Base-by-base conservation (phyloP, 495 filamentous ascomycete genomes). In the Cladorrhinum samala region DNA sequence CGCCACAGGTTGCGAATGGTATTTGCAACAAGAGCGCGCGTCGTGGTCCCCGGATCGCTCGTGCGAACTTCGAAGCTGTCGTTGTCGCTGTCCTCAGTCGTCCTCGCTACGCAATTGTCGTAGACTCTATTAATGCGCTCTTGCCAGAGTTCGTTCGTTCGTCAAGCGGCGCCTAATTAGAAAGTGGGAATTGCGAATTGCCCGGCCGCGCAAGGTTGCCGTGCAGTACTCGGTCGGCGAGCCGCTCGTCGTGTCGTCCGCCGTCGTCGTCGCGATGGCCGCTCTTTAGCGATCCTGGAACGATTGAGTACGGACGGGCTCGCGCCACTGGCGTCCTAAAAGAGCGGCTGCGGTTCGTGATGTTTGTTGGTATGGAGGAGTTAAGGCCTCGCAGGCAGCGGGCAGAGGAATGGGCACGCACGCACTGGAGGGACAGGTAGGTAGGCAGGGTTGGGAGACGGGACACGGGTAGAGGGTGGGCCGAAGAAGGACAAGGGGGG, bases 171-270 rank as follows among this genome's bases (percentile, higher is more conserved):
- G 58, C 52, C 59, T 64, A 53, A 57, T 54, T 49, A n/a, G n/a
- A n/a, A n/a, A n/a, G n/a, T n/a, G 53, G 52, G 50, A 58, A 55
- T 59, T 56, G 52, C 56, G 50, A 61, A 56, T 59, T 56, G 50
- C 52, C 33, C 36, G 51, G 52, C 55, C 57, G 55, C 58, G 58
- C 58, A 59, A 58, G 37, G 55, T 48, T 52, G 51, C 49, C 46
- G 44, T 47, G 9, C 20, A 20, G 18, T 45, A 20, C 7, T 45
- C n/a, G n/a, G n/a, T n/a, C n/a, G n/a, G n/a, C n/a, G n/a, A n/a
- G n/a, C n/a, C n/a, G n/a, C n/a, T n/a, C n/a, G n/a, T n/a, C n/a
- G n/a, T n/a, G n/a, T n/a, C n/a, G n/a, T 14, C 39, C 24, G 38
- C 13, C 13, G 36, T 42, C 39, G 18, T 47, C 36, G 21, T 52